These are phyloP conservation scores for Starmerella vaccinii DNA, from an alignment of 805 yeast species.

Conservation along the genomic window DNA sequence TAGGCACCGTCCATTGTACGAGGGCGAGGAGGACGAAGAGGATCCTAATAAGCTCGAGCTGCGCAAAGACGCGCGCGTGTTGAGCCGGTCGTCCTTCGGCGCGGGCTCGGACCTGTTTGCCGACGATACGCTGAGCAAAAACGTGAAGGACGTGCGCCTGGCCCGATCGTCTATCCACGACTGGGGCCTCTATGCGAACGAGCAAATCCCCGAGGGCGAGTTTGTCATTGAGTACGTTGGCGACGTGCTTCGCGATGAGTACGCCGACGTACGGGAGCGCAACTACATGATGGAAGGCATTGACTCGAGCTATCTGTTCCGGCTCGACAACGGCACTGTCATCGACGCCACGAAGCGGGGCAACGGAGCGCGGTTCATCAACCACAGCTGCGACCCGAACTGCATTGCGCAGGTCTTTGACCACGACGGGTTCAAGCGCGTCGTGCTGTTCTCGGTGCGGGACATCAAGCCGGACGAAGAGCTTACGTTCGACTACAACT, in stretches of 20 bases:
- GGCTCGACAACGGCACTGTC: slow-evolving; percentile 88
- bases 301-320: slow-evolving; percentile 85
- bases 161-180: slow-evolving; percentile 95
- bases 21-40: slow-evolving; percentile 41
- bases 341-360: slow-evolving; percentile 97
- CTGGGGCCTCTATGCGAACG: slow-evolving; percentile 95
- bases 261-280: slow-evolving; percentile 85
- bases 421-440: slow-evolving; percentile 85
- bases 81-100: slow-evolving; percentile 33
- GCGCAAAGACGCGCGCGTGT: slow-evolving; percentile 85
- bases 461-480: slow-evolving; percentile 71
- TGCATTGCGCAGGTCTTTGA: slow-evolving; percentile 78
- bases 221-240: slow-evolving; percentile 98
- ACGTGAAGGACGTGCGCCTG: slow-evolving; percentile 91
- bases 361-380: slow-evolving; percentile 92
- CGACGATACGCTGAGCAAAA: slow-evolving; percentile 74
- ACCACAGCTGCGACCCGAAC: slow-evolving; percentile 95
- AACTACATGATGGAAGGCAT: slow-evolving; percentile 81
- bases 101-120: slow-evolving; percentile 60
- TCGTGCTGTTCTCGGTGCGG: slow-evolving; percentile 84
- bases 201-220: slow-evolving; percentile 89
- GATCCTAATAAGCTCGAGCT: slow-evolving; percentile 51
- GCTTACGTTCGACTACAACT: slow-evolving; percentile 90
- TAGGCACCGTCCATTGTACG: slow-evolving; percentile 10
- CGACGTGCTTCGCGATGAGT: slow-evolving; percentile 83